phyloP scores from a whole-genome alignment of 768 basidiomycete species.

The Mycena venus region DNA sequence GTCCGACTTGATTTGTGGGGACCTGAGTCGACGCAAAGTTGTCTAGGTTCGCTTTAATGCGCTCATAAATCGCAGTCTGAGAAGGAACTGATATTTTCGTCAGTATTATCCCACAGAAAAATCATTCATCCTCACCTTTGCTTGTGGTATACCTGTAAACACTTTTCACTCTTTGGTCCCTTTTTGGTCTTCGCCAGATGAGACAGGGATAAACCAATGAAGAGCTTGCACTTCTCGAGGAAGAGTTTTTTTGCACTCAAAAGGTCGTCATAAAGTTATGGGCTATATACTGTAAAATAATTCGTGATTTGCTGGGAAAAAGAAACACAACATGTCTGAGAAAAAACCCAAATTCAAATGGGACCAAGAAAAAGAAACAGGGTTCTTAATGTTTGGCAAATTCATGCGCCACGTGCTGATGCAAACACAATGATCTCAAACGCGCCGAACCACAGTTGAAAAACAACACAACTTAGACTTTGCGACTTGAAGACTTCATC shows the following conservation, averaged over 20 bases:
- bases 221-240: not conserved
- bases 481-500: no score
- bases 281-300: no score
- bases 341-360: no score
- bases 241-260: not conserved
- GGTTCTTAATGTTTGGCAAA: no score
- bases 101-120: not conserved
- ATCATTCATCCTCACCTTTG: not conserved
- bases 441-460: no score
- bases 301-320: no score
- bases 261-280: not conserved
- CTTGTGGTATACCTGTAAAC: not conserved
- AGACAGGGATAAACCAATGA: not conserved
- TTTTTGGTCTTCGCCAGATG: not conserved
- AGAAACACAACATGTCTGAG: no score
- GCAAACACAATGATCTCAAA: no score
- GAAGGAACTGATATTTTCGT: not conserved
- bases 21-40: slow-evolving; percentile 6
- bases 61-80: not conserved
- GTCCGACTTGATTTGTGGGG: not conserved
- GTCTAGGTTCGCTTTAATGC: not conserved
- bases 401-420: no score
- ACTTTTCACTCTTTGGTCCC: not conserved
- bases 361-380: no score
- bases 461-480: no score